Base-by-base conservation (phyloP, 805 yeast species). In the Candida ipomoeae region DNA sequence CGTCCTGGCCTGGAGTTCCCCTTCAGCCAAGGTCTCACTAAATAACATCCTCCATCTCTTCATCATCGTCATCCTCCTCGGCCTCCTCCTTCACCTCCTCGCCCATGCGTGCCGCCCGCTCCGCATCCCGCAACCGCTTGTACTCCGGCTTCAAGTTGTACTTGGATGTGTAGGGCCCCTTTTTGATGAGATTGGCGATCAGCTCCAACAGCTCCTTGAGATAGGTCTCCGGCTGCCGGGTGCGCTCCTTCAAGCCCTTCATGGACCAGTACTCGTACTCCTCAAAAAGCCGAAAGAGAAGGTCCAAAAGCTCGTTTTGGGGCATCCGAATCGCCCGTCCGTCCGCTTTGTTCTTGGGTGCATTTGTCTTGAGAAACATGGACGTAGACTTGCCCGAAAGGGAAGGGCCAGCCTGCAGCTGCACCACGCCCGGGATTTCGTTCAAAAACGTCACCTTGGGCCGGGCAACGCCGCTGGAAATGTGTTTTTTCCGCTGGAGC, bases 241-340 rank as follows among this genome's bases (percentile, higher is more conserved):
- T 90, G 58, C 96, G 81, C 65, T 94, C 99, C 62, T 89, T 86
- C 54, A 94, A 75, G 37, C 97, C 97, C 69, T 90, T 90, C 77
- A 94, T 78, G 10, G 94, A 84, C 99, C 99, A 94, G 68, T 91
- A 94, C 64, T 92, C 97, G 66, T 87, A 89, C 66, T 91, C 95
- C 67, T 90, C 97, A 68, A 94, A 94, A 61, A 92, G 75, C 59
- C 86, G 80, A 81, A 94, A 94, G 58, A 94, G 72, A 57, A 88
- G 71, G 68, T 91, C 97, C 77, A 92, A 79, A 51, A 94, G 79
- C 55, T 90, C 97, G 65, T 87, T 89, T 72, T 88, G 84, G 36
- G 96, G 96, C 85, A 94, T 88, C 66, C 99, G 82, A 57, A 87
- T 89, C 33, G 97, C 96, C 63, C 96, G 85, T 46, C 94, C 95